These are phyloP conservation scores for Suillus occidentalis DNA, from an alignment of 768 basidiomycete species.

Conservation along the genomic window DNA sequence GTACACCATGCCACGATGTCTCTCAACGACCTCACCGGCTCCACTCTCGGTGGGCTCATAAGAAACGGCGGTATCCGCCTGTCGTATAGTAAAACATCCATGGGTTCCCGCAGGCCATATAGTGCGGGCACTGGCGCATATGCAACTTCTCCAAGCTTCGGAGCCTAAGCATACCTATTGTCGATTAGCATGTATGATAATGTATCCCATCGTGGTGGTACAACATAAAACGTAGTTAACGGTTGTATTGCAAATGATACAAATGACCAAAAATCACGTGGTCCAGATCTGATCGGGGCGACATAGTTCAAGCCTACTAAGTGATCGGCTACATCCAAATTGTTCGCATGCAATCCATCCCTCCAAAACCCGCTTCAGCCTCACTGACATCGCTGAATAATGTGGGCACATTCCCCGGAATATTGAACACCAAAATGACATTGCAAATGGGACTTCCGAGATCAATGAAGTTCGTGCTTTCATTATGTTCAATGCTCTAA, in stretches of 20 bases:
- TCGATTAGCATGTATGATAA: background rate
- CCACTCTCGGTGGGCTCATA: slow-evolving; percentile 87
- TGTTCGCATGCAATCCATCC: slow-evolving; percentile 10
- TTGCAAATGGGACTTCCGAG: background rate
- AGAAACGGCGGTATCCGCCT: slow-evolving; percentile 93
- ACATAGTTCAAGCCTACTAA: background rate
- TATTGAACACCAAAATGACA: background rate
- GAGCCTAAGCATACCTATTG: background rate
- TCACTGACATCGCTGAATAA: slow-evolving; percentile 1
- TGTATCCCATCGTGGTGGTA: background rate
- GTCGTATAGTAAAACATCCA: slow-evolving; percentile 96
- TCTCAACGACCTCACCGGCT: slow-evolving; percentile 87
- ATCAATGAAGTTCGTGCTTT: slow-evolving; percentile 3
- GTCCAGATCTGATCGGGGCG: background rate
- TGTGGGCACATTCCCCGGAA: background rate
- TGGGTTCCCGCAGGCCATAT: slow-evolving; percentile 85
- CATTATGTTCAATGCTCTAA: background rate
- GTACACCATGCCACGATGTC: slow-evolving; percentile 81
- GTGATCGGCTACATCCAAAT: slow-evolving; percentile 9
- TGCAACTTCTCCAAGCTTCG: slow-evolving; percentile 11
- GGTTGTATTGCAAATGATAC: background rate
- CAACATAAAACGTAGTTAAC: background rate
- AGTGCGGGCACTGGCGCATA: slow-evolving; percentile 39
- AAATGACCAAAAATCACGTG: background rate
- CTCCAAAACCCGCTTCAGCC: background rate